Conservation (phyloP, 2,329 filamentous ascomycete species). For the Orbilia brochopaga region DNA sequence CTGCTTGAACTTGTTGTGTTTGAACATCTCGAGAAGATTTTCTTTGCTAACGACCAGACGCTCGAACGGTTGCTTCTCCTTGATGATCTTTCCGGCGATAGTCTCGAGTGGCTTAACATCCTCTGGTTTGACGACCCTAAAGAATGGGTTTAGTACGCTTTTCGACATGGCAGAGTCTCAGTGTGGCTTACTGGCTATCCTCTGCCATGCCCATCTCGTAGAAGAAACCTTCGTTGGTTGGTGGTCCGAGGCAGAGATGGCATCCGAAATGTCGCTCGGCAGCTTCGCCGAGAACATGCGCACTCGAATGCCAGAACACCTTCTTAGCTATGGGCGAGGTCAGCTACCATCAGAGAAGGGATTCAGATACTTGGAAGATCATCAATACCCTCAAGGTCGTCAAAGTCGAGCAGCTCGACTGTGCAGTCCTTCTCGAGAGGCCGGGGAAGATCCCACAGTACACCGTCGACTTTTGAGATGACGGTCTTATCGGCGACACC, state of each 20-base stretch:
- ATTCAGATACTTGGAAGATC: conserved; percentile 12
- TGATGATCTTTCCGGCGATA: conserved; percentile 81
- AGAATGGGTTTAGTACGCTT: neutral
- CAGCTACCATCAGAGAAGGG: conserved; percentile 53
- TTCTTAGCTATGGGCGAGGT: conserved; percentile 71
- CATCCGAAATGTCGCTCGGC: conserved; percentile 89
- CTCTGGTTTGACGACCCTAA: conserved; percentile 69
- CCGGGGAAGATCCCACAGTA: conserved; percentile 90
- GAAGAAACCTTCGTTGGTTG: conserved; percentile 90
- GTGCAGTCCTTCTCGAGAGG: conserved; percentile 87
- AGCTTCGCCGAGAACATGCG: conserved; percentile 94
- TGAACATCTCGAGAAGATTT: conserved; percentile 92
- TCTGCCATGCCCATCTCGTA: conserved; percentile 91
- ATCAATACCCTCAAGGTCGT: conserved; percentile 60
- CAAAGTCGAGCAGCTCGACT: conserved; percentile 83
- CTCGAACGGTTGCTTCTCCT: conserved; percentile 96
- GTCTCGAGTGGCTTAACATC: conserved; percentile 87
- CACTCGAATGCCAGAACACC: conserved; percentile 97
- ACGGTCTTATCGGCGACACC: conserved; percentile 84
- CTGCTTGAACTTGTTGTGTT: conserved; percentile 97
- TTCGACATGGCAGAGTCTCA: conserved; percentile 33
- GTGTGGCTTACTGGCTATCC: conserved; percentile 58
- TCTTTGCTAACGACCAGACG: conserved; percentile 87
- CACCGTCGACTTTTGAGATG: conserved; percentile 81
- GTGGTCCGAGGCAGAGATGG: conserved; percentile 90